Base-by-base conservation (phyloP, 345 rosid genomes). In the Stellera chamaejasme region DNA sequence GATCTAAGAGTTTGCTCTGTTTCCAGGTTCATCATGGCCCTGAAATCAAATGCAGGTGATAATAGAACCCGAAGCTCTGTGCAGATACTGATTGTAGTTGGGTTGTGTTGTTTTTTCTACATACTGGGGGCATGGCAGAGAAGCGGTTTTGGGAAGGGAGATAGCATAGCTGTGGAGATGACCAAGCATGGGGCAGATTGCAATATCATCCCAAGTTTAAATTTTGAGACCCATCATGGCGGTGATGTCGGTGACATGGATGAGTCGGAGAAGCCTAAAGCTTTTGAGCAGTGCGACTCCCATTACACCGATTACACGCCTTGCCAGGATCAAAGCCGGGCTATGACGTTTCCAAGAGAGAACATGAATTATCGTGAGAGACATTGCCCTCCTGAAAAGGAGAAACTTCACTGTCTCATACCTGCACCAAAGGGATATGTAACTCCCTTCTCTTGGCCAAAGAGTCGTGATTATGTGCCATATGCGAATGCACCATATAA, bases 101-200 rank as follows among this genome's bases (percentile, higher is more conserved):
- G 95, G 50, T 52, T 93, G 23, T 93, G 99, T 67, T 83, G 95
- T 63, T 93, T 90, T 72, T 93, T 90, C 60, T 93, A 93, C 72
- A 76, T 90, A 23, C 65, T 93, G 12, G 99, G 99, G 15, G 99
- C 97, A 23, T 93, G 99, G 99, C 99, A 90, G 66, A 71, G 90
- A 42, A 90, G 99, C 61, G 99, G 99, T 1, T 94, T 90, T 27
- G 99, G 99, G 50, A 93, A 93, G 74, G 99, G 97, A 32, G 99
- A 93, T 59, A 85, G 90, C 52, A 92, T 90, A 55, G 99, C 99
- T 62, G 61, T 84, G 63, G 83, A 81, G 68, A 82, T 93, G 56
- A 85, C 96, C 0, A 87, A 85, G 62, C 82, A 74, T 59, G 86
- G 88, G 42, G 81, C 84, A 2, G 97, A 89, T 47, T 89, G 99